phyloP scores from a whole-genome alignment of 1,139 yeast genomes.

The Blastobotrys apis region DNA sequence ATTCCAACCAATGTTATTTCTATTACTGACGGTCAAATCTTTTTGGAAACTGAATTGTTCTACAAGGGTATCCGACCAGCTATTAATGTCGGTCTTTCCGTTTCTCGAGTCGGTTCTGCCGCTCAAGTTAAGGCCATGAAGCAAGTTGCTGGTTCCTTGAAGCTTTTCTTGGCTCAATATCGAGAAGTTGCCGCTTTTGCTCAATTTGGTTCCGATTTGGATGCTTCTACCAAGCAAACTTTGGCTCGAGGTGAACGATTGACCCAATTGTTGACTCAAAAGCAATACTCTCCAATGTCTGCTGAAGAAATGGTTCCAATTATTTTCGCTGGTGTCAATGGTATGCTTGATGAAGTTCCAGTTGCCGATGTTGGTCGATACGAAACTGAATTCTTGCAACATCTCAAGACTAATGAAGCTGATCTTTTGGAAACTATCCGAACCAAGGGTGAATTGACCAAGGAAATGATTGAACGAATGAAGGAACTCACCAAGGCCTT shows the following conservation, averaged over 20 bases:
- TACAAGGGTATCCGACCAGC: conserved; percentile 99
- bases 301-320: conserved; percentile 99
- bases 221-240: conserved; percentile 99
- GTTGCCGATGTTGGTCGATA: conserved; percentile 85
- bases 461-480: conserved; percentile 82
- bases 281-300: conserved; percentile 93
- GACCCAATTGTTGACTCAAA: conserved; percentile 97
- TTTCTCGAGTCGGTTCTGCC: conserved; percentile 99
- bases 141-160: conserved; percentile 99
- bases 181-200: conserved; percentile 99
- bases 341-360: conserved; percentile 89
- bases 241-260: conserved; percentile 99
- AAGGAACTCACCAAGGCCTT: conserved; percentile 89
- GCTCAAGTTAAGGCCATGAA: conserved; percentile 99
- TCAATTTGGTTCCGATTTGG: conserved; percentile 99
- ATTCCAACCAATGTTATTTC: conserved; percentile 97
- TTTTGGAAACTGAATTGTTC: conserved; percentile 99
- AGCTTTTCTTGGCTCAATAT: conserved; percentile 99
- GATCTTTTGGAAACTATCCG: conserved; percentile 80
- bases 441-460: conserved; percentile 85
- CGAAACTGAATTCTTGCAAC: conserved; percentile 85
- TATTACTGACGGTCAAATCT: conserved; percentile 96
- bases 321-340: conserved; percentile 97
- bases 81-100: conserved; percentile 99
- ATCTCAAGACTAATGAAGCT: conserved; percentile 82